These are phyloP conservation scores for Odonthalia washingtoniensis DNA, from an alignment of 31 red algal species.

Conservation along the genomic window DNA sequence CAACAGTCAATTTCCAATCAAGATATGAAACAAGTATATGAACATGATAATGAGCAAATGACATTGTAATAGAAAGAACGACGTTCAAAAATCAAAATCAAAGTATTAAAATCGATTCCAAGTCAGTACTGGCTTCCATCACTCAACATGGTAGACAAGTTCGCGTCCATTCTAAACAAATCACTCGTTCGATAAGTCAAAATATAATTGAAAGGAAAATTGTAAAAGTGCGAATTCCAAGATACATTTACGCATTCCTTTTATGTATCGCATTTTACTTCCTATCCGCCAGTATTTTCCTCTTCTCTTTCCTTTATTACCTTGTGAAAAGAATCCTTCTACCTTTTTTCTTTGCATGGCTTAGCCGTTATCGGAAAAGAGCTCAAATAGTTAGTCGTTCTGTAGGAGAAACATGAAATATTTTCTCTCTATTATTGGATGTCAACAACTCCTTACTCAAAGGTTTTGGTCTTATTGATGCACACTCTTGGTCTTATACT, in stretches of 20 bases:
- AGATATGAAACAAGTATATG: too few relatives aligned
- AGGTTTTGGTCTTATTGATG: constrained; percentile 60
- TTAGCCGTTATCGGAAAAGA: constrained; percentile 31
- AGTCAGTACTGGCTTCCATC: too few relatives aligned
- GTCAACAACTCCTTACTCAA: constrained; percentile 74
- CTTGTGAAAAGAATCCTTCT: constrained; percentile 1
- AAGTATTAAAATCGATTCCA: too few relatives aligned
- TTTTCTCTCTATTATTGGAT: constrained; percentile 79
- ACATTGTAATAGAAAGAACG: too few relatives aligned
- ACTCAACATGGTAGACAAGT: constrained; percentile 28
- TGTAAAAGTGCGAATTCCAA: constrained; percentile 28
- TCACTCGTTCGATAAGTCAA: constrained; percentile 42
- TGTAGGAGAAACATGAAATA: constrained; percentile 55
- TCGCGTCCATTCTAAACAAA: constrained; percentile 55
- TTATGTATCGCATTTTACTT: constrained; percentile 10
- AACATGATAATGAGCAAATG: too few relatives aligned
- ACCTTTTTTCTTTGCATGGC: constrained; percentile 16
- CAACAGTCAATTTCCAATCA: too few relatives aligned
- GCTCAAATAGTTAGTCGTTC: constrained; percentile 30
- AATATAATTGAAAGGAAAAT: constrained; percentile 2
- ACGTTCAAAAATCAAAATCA: too few relatives aligned
- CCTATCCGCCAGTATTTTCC: constrained; percentile 1
- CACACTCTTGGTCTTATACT: constrained; percentile 65
- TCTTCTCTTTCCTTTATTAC: neutral
- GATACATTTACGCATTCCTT: constrained; percentile 3